phyloP scores from a whole-genome alignment of 1,284 basidiomycete genomes.

The Sporisorium exsertum region DNA sequence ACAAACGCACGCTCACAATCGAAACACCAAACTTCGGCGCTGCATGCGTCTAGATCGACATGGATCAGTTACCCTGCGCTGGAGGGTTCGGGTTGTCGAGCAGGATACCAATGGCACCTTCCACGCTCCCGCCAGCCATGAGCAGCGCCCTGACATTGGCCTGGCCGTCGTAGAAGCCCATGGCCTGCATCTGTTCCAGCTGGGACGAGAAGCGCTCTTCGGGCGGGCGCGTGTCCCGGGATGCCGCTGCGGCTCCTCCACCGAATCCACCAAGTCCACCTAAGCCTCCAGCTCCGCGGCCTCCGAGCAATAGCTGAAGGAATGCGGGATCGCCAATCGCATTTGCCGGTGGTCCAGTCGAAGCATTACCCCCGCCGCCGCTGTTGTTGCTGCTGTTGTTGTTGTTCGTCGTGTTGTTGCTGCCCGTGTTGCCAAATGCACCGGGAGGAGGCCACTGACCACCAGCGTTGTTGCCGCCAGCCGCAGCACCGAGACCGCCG shows the following conservation, averaged over 20 bases:
- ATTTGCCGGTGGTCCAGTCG: constrained; percentile 25
- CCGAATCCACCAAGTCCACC: constrained; percentile 20
- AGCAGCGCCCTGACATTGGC: constrained; percentile 64
- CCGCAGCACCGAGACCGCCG: constrained; percentile 25
- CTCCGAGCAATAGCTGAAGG: constrained; percentile 51
- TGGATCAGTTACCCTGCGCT: constrained; percentile 5
- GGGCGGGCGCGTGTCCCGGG: constrained; percentile 55
- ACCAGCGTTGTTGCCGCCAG: constrained; percentile 22
- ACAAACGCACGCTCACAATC: no score
- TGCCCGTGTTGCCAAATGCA: constrained; percentile 40
- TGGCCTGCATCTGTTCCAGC: constrained; percentile 65
- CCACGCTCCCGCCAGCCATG: constrained; percentile 62
- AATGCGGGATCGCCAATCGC: constrained; percentile 40
- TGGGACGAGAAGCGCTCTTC: constrained; percentile 66
- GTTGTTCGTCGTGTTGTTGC: constrained; percentile 9
- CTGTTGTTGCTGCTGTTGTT: constrained; percentile 27
- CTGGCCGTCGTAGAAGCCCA: constrained; percentile 65
- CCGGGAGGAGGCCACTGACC: constrained; percentile 58
- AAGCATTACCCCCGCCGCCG: constrained; percentile 13
- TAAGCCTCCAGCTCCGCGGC: constrained; percentile 34
- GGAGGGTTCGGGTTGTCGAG: constrained; percentile 55
- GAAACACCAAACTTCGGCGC: no score
- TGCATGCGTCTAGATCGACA: not conserved
- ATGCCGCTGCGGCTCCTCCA: constrained; percentile 22
- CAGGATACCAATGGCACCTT: constrained; percentile 60